Conservation (phyloP, 2,329 filamentous ascomycete species). For the Neonectria neomacrospora region DNA sequence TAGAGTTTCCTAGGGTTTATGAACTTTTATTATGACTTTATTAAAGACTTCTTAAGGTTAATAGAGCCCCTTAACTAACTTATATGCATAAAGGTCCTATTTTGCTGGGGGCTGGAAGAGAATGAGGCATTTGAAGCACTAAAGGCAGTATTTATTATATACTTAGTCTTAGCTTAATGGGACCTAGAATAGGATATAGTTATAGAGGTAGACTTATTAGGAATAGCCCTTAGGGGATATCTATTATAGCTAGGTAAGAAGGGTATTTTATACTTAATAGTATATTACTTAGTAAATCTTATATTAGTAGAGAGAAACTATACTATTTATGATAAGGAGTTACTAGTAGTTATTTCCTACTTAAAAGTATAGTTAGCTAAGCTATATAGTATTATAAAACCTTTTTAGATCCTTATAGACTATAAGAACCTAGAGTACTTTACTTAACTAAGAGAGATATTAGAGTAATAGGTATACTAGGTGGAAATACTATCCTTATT, state of each 20-base stretch:
- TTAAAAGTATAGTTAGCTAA: neutral
- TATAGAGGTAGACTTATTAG: neutral
- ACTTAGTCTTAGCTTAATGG: neutral
- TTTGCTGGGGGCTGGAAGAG: neutral
- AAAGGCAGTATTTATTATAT: neutral
- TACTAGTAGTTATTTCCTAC: neutral
- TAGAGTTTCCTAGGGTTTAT: conserved; percentile 2
- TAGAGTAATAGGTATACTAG: neutral
- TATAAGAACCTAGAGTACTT: neutral
- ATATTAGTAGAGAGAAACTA: neutral
- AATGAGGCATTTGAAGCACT: neutral
- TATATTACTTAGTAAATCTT: neutral
- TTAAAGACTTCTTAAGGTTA: neutral
- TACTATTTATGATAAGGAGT: neutral
- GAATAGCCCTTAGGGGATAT: neutral
- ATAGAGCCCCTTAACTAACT: neutral
- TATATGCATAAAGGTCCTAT: neutral
- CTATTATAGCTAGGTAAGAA: neutral
- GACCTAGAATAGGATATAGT: neutral
- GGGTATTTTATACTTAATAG: neutral
- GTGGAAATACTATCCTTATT: neutral
- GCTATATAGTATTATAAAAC: neutral
- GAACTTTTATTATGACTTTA: conserved; percentile 10
- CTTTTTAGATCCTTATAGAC: neutral
- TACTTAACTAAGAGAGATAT: neutral